Evolutionary conservation across 169 alveolate genomes (phyloP).

Genomic region (Eimeria falciformis): DNA sequence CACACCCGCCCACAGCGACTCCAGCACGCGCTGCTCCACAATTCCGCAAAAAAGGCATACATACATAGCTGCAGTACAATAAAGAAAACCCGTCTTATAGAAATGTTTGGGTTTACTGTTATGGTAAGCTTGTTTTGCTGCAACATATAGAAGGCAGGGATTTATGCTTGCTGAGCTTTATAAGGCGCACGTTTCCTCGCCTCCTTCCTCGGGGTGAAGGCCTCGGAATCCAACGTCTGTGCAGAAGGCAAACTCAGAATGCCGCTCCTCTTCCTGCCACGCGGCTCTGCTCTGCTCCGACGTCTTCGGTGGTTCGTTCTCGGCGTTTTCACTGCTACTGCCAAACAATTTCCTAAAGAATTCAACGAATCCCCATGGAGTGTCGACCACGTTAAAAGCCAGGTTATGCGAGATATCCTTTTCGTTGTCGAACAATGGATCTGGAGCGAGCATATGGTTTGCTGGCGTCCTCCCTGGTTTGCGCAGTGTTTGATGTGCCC

Average conservation of each 20-base stretch:
- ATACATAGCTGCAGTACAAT: neutral
- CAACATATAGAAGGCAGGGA: neutral
- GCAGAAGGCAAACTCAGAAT: conserved; percentile 55
- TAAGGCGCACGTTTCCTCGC: conserved; percentile 56
- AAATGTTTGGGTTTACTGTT: too few species aligned
- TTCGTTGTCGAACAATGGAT: neutral
- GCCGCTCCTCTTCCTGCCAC: conserved; percentile 65
- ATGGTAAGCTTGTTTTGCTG: neutral
- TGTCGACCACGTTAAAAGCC: neutral
- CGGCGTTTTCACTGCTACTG: conserved; percentile 13
- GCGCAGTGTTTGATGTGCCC: conserved; percentile 27
- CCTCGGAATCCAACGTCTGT: conserved; percentile 61
- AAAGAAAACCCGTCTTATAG: too few species aligned
- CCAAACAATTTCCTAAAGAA: conserved; percentile 60
- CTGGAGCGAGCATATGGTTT: conserved; percentile 21
- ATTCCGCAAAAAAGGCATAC: neutral
- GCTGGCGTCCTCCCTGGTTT: neutral
- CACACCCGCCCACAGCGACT: conserved; percentile 70
- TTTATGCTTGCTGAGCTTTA: neutral
- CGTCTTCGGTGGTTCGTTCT: conserved; percentile 48
- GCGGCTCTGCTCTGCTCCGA: conserved; percentile 52
- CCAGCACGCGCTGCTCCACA: conserved; percentile 51
- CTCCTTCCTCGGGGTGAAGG: conserved; percentile 68
- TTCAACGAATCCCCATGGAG: conserved; percentile 39
- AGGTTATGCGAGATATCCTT: too few species aligned